Conservation (phyloP, 2,329 filamentous ascomycete species). For the Phaeosphaeriaceae sp. region DNA sequence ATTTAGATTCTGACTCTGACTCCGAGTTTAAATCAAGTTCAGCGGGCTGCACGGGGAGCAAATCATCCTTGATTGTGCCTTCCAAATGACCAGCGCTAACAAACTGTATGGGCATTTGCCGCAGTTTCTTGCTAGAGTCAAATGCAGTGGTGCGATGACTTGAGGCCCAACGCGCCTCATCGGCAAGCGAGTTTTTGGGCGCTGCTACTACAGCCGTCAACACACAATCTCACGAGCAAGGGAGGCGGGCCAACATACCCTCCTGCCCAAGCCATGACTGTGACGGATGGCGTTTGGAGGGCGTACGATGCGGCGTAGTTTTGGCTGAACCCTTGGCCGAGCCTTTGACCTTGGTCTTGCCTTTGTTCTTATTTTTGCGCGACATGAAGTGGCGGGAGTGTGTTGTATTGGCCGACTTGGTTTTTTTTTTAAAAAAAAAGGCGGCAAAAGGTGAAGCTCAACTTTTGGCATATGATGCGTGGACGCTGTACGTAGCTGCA, state of each 20-base stretch:
- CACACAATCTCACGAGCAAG: slow-evolving; percentile 9
- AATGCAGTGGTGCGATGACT: slow-evolving; percentile 54
- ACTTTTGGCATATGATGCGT: slow-evolving; percentile 10
- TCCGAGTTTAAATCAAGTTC: slow-evolving; percentile 11
- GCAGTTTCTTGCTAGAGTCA: slow-evolving; percentile 57
- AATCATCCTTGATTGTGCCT: slow-evolving; percentile 44
- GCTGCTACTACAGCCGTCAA: slow-evolving; percentile 27
- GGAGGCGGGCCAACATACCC: slow-evolving; percentile 23
- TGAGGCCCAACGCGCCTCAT: slow-evolving; percentile 66
- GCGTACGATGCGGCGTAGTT: slow-evolving; percentile 25
- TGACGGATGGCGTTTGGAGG: slow-evolving; percentile 18
- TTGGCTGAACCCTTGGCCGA: slow-evolving; percentile 29
- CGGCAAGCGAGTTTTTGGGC: slow-evolving; percentile 56
- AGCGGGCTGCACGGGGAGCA: slow-evolving; percentile 13
- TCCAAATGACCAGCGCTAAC: slow-evolving; percentile 62
- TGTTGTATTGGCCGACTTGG: not conserved
- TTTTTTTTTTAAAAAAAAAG: no score
- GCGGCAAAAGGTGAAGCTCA: not conserved
- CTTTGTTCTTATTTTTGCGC: slow-evolving; percentile 28
- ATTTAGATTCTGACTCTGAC: not conserved
- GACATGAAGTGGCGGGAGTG: slow-evolving; percentile 22
- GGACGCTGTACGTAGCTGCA: not conserved
- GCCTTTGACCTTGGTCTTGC: slow-evolving; percentile 34
- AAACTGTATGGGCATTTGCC: slow-evolving; percentile 64
- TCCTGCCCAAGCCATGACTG: slow-evolving; percentile 25